A percentile compares a stretch with the other conserved stretches of the same genome.
Evolutionary conservation across 257 asterid genomes (phyloP).

Genomic region (Verbascum thapsus): DNA sequence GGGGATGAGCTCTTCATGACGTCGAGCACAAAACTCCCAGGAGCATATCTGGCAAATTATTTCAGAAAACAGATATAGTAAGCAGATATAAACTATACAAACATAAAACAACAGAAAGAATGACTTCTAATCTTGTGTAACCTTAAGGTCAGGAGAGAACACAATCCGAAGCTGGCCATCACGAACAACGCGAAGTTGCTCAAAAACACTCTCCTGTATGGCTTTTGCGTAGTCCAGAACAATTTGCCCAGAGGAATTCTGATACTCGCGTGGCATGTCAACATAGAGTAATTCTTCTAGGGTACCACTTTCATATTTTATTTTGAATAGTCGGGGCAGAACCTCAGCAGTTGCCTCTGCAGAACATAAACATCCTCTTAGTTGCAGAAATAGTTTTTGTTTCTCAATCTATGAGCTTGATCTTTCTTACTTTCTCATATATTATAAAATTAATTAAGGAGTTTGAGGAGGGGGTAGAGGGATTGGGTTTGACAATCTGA

Average conservation of each 20-base stretch:
- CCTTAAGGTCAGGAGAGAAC: slow-evolving; percentile 94
- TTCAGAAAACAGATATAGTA: slow-evolving; percentile 4
- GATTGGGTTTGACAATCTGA: slow-evolving; percentile 16
- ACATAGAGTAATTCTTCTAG: slow-evolving; percentile 90
- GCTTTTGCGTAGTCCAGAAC: slow-evolving; percentile 95
- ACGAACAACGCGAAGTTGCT: slow-evolving; percentile 95
- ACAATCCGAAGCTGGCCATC: slow-evolving; percentile 97
- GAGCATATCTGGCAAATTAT: slow-evolving; percentile 73
- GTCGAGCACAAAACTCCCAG: slow-evolving; percentile 98
- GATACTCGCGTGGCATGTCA: slow-evolving; percentile 95
- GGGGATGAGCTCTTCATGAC: slow-evolving; percentile 96
- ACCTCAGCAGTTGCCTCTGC: slow-evolving; percentile 95
- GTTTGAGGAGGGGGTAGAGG: too few relatives aligned
- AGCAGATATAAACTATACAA: slow-evolving; percentile 27
- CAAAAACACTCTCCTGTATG: slow-evolving; percentile 93
- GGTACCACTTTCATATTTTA: slow-evolving; percentile 92
- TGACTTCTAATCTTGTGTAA: slow-evolving; percentile 33
- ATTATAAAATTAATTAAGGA: too few relatives aligned
- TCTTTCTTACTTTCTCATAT: background rate
- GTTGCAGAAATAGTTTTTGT: slow-evolving; percentile 19
- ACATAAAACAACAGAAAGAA: slow-evolving; percentile 18
- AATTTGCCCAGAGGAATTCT: slow-evolving; percentile 82
- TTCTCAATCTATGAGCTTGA: background rate
- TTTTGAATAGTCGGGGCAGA: slow-evolving; percentile 84
- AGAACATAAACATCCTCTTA: slow-evolving; percentile 29